Base-by-base conservation (phyloP, 768 basidiomycete genomes). In the Lyophyllum shimeji region DNA sequence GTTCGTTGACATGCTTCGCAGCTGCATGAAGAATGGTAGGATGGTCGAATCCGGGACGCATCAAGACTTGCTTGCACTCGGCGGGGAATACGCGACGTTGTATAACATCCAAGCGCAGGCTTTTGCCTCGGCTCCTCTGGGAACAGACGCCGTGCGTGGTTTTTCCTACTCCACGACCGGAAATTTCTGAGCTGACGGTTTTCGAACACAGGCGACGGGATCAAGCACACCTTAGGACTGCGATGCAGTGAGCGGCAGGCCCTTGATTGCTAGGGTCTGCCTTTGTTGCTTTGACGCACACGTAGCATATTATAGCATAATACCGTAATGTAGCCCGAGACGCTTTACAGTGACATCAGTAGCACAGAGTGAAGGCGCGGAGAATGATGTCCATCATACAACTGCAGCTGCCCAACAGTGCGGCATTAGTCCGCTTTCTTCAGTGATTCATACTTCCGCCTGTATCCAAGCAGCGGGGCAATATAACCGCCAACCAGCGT, bases 1-100 rank as follows among this genome's bases (percentile, higher is more conserved):
- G 29, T 24, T 11, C 7, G 12, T 45, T 40, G n/a, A 40, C 39
- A 18, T 3, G 8, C 9, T n/a, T 46, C 20, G 46, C 31, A 70
- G 74, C 23, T 74, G 70, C 39, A 71, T 76, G 73, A 73, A 74
- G 46, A 58, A 74, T 20, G 74, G 74, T 0, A 31, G 48, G 9
- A 37, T 75, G 4, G 61, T 63, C 0, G 71, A 75, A 55, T 44
- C 55, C 11, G 73, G 73, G 7, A 67, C 63, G n/a, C 74, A 75
- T 46, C 56, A 57, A 3, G 70, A 72, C 33, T 63, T 76, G n/a
- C 64, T 74, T 52, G 63, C 58, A 2, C n/a, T 52, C 15, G 45
- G 66, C 9, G 73, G 71, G 12, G 71, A 72, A 40, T 75, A 74
- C 47, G 60, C 60, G 33, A 66, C 62, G 18, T 53, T 75, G 50